Conservation (phyloP, 352 stramenopile species). For the Phytophthora pseudosyringae region DNA sequence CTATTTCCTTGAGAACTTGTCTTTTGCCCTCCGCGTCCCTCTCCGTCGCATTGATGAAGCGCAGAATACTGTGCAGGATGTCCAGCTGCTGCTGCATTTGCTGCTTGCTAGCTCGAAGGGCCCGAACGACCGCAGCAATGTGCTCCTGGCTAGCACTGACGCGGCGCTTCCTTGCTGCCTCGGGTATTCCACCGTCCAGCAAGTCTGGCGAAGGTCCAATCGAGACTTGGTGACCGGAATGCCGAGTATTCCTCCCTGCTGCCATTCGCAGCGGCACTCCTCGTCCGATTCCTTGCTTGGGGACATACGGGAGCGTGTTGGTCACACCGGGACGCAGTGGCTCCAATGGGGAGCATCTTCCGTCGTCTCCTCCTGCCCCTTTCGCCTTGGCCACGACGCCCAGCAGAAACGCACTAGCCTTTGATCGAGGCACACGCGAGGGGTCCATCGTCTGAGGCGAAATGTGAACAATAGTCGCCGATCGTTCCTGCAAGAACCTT, state of each 20-base stretch:
- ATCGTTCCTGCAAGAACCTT: conserved; percentile 62
- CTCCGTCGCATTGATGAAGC: conserved; percentile 35
- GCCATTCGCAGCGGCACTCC: conserved; percentile 37
- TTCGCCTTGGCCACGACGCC: conserved; percentile 50
- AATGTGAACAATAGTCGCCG: conserved; percentile 53
- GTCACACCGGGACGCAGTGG: conserved; percentile 24
- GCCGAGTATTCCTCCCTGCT: conserved; percentile 11
- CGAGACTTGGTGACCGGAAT: conserved; percentile 18
- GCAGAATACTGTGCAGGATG: conserved; percentile 46
- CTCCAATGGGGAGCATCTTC: conserved; percentile 25
- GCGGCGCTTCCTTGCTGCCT: background rate
- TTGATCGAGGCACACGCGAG: conserved; percentile 48
- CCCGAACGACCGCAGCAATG: conserved; percentile 36
- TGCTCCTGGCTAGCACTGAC: conserved; percentile 27
- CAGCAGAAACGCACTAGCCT: conserved; percentile 63
- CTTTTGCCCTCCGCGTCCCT: conserved; percentile 34
- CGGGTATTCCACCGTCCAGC: conserved; percentile 4
- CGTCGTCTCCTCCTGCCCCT: conserved; percentile 27
- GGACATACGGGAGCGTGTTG: conserved; percentile 39
- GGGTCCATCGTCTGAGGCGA: conserved; percentile 3
- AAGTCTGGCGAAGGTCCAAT: background rate
- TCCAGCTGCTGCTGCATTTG: conserved; percentile 48
- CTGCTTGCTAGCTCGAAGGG: conserved; percentile 45
- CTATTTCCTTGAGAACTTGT: conserved; percentile 45
- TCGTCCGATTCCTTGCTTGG: conserved; percentile 34